phyloP scores from a whole-genome alignment of 2,329 filamentous ascomycete species.

The Epichloe scottii region DNA sequence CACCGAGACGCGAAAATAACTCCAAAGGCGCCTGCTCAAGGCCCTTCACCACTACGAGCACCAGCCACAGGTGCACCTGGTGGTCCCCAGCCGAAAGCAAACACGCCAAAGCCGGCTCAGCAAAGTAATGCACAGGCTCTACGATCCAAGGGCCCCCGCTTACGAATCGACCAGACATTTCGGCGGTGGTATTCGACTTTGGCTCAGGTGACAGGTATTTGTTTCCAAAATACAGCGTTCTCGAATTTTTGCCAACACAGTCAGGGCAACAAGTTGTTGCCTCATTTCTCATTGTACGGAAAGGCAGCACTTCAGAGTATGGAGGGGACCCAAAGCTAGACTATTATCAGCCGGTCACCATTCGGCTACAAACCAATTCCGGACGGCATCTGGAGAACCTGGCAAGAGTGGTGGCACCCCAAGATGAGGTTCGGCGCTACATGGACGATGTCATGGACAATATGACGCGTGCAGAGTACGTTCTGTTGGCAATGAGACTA shows the following conservation, averaged over 20 bases:
- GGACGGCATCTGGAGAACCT: conserved; percentile 49
- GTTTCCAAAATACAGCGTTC: conserved; percentile 66
- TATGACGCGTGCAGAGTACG: conserved; percentile 55
- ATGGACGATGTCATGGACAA: conserved; percentile 61
- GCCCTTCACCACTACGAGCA: conserved; percentile 17
- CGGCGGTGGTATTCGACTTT: conserved; percentile 60
- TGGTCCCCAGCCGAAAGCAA: conserved; percentile 17
- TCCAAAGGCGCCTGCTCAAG: conserved; percentile 15
- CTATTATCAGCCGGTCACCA: conserved; percentile 65
- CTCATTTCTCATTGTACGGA: conserved; percentile 66
- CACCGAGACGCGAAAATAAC: conserved; percentile 28
- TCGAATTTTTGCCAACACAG: conserved; percentile 47
- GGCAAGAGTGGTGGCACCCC: conserved; percentile 46
- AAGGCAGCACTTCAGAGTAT: conserved; percentile 54
- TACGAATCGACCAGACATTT: conserved; percentile 43
- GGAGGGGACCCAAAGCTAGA: conserved; percentile 51
- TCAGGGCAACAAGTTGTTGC: conserved; percentile 51
- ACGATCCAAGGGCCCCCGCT: conserved; percentile 48
- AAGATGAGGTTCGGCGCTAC: conserved; percentile 50
- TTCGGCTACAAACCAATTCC: conserved; percentile 42
- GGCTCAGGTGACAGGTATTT: conserved; percentile 63
- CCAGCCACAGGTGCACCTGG: conserved; percentile 18
- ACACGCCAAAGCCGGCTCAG: conserved; percentile 16
- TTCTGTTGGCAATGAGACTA: conserved; percentile 54
- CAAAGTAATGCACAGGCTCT: conserved; percentile 38